phyloP scores from a whole-genome alignment of 139 green algal species.

The Micractinium conductrix region DNA sequence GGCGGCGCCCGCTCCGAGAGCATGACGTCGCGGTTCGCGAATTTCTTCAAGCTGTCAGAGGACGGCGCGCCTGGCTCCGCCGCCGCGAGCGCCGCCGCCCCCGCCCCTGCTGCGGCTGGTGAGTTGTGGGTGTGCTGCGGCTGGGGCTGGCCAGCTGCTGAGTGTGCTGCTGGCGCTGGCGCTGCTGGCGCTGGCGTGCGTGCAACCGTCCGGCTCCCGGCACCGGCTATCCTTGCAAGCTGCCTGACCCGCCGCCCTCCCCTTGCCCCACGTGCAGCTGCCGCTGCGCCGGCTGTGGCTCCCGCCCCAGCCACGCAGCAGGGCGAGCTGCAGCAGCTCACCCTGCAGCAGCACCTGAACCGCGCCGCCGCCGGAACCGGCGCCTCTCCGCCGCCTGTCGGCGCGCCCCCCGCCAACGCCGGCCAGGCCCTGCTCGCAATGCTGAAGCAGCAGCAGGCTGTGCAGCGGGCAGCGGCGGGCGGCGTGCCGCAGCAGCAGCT shows the following conservation, averaged over 20 bases:
- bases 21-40: constrained; percentile 39
- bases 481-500: background rate
- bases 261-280: background rate
- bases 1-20: constrained; percentile 8
- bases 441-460: constrained; percentile 26
- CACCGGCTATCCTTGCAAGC: too few species aligned
- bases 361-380: background rate
- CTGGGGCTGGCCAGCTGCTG: too few species aligned
- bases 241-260: background rate
- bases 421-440: constrained; percentile 33
- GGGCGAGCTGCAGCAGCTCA: constrained; percentile 5
- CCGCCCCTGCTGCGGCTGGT: background rate
- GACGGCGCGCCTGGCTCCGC: background rate
- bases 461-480: background rate
- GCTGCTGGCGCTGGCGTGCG: too few species aligned
- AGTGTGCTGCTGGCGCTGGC: too few species aligned
- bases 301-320: background rate
- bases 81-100: background rate
- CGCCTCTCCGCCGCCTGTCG: too few species aligned
- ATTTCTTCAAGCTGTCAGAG: constrained; percentile 43
- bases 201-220: too few species aligned
- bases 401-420: background rate
- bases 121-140: background rate
- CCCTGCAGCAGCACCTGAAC: background rate
- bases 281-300: background rate